Evolutionary conservation across 1,139 yeast species (phyloP).

Genomic region (Blastobotrys malaysiensis): DNA sequence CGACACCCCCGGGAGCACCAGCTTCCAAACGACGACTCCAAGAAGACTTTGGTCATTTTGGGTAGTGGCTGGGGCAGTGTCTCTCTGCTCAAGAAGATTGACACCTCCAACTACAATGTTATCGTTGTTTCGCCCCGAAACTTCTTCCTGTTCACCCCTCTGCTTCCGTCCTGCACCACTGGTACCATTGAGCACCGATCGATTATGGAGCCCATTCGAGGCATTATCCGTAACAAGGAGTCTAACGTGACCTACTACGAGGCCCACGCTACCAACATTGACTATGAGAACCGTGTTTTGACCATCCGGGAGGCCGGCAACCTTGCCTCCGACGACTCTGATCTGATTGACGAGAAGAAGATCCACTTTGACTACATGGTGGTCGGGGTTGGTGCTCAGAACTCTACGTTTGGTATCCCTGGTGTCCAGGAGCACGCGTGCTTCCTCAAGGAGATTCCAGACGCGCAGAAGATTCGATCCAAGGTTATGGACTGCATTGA

Average conservation of each 20-base stretch:
- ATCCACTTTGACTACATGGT: slow-evolving; percentile 71
- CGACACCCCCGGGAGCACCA: slow-evolving; percentile 36
- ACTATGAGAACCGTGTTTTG: slow-evolving; percentile 57
- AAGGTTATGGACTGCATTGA: slow-evolving; percentile 77
- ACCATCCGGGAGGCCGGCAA: slow-evolving; percentile 36
- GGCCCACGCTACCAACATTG: slow-evolving; percentile 84
- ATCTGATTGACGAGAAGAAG: slow-evolving; percentile 27
- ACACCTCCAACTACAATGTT: slow-evolving; percentile 81
- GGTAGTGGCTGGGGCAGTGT: slow-evolving; percentile 97
- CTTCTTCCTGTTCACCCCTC: slow-evolving; percentile 89
- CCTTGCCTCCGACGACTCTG: slow-evolving; percentile 24
- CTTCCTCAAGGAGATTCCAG: slow-evolving; percentile 81
- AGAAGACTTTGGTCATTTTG: slow-evolving; percentile 81
- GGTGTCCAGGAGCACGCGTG: slow-evolving; percentile 86
- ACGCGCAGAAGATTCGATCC: slow-evolving; percentile 70
- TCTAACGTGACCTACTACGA: slow-evolving; percentile 83
- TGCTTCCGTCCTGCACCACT: slow-evolving; percentile 89
- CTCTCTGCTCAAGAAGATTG: slow-evolving; percentile 74
- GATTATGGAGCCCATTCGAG: slow-evolving; percentile 78
- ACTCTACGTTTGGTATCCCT: slow-evolving; percentile 88
- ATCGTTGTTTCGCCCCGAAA: slow-evolving; percentile 89
- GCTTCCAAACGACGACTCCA: slow-evolving; percentile 45
- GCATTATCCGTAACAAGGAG: slow-evolving; percentile 63
- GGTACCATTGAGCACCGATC: slow-evolving; percentile 90
- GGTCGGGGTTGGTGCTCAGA: slow-evolving; percentile 88